Base-by-base conservation (phyloP, 768 basidiomycete genomes). In the Mycena indigotica region DNA sequence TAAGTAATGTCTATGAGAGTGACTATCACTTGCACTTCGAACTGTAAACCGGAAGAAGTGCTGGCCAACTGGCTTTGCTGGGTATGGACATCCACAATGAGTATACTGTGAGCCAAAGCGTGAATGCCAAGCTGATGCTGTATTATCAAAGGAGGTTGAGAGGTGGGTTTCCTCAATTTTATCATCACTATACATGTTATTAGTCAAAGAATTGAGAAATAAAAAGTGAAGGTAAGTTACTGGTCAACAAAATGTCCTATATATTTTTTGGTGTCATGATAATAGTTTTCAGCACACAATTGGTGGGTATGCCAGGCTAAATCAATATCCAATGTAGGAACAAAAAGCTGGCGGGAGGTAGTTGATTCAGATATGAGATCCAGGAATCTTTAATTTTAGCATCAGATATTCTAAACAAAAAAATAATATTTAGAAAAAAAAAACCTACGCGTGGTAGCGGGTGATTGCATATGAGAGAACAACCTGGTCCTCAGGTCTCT, bases 231-330 rank as follows among this genome's bases (percentile, higher is more conserved):
- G 12, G 28, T 12, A 28, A 38, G 29, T 44, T n/a, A 85, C 85
- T 87, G 85, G 63, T 86, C 81, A 23, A 87, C 67, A 29, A 74
- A 79, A 21, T 76, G 75, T 0, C 78, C 76, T 2, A 84, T 58
- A 49, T 74, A 76, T 15, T 52, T 69, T 56, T 68, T 68, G 41
- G 81, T 80, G 56, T 86, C 80, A 1, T 58, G 44, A 4, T 67
- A 64, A 63, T 89, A 89, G 32, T 73, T 17, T 8, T 35, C 8
- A 35, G 32, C 8, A 8, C 32, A 17, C 4, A 89, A 75, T 61
- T 89, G 88, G 55, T 90, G 87, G 0, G 86, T 87, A 60, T 91
- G 89, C 88, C 88, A 89, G 3, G 79, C 82, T 19, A 91, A 73
- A 60, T 90, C 89, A 30, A 91, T 88, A 59, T 89, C 87, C 19